A percentile compares a stretch with the other conserved stretches of the same genome.
These are phyloP conservation scores for Centaurea solstitialis DNA, from an alignment of 129 eudicot species.

Conservation along the genomic window DNA sequence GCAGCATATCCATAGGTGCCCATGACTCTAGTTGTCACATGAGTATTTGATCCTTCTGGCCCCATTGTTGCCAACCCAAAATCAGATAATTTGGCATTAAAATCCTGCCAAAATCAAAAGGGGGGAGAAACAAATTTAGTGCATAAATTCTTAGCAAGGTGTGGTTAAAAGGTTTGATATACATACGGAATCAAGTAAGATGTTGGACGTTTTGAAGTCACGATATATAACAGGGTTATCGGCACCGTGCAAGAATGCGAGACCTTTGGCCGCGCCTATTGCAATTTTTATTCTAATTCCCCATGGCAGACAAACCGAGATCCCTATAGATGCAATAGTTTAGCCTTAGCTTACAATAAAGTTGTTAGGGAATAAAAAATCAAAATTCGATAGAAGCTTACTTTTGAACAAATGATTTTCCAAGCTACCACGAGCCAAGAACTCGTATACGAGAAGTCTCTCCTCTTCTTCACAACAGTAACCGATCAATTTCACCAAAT, in stretches of 20 bases:
- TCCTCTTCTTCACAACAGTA: slow-evolving; percentile 97
- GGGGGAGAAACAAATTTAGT: not conserved
- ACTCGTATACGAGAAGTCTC: slow-evolving; percentile 86
- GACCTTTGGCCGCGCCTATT: slow-evolving; percentile 93
- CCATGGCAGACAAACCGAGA: slow-evolving; percentile 87
- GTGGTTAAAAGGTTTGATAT: not conserved
- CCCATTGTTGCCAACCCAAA: slow-evolving; percentile 94
- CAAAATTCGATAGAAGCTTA: slow-evolving; percentile 25
- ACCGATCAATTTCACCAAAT: slow-evolving; percentile 85
- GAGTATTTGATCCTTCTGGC: slow-evolving; percentile 86
- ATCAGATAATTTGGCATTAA: slow-evolving; percentile 82
- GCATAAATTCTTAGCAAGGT: not conserved
- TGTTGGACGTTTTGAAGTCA: slow-evolving; percentile 92
- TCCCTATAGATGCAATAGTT: slow-evolving; percentile 37
- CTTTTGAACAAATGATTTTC: slow-evolving; percentile 94
- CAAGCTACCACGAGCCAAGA: slow-evolving; percentile 96
- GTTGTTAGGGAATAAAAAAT: not conserved
- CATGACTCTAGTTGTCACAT: slow-evolving; percentile 87
- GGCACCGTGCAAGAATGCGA: slow-evolving; percentile 93
- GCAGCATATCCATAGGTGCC: slow-evolving; percentile 96
- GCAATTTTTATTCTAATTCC: slow-evolving; percentile 85
- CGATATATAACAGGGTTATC: slow-evolving; percentile 94
- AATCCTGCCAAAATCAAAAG: slow-evolving; percentile 45
- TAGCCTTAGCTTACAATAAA: not conserved
- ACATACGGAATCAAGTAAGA: slow-evolving; percentile 88